Conservation (phyloP, 2,329 filamentous ascomycete species). For the Colletotrichum tropicicola region DNA sequence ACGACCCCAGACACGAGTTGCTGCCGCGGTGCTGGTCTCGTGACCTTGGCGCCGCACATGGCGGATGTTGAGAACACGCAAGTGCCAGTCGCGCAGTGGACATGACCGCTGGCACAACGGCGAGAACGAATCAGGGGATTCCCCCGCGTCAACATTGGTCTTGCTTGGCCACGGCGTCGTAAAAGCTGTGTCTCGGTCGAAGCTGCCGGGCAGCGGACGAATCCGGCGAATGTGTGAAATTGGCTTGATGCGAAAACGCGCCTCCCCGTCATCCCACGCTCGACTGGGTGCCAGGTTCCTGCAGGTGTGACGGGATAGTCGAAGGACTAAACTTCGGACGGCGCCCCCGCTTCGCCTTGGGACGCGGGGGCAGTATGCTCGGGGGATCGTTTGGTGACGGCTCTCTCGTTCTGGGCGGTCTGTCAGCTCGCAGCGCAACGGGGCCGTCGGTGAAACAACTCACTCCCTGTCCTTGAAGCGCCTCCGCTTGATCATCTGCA, state of each 20-base stretch:
- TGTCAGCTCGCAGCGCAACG: not conserved
- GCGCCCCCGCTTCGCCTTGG: slow-evolving; percentile 13
- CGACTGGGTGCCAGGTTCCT: slow-evolving; percentile 1
- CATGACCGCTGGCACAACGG: no score
- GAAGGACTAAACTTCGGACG: slow-evolving; percentile 15
- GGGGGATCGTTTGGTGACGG: slow-evolving; percentile 10
- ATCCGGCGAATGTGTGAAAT: not conserved
- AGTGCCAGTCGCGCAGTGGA: no score
- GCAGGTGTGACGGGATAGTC: not conserved
- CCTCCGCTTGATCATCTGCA: slow-evolving; percentile 29
- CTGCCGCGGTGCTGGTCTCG: no score
- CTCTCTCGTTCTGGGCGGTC: not conserved
- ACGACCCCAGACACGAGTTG: no score
- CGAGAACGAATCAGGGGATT: no score
- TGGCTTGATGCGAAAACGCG: not conserved
- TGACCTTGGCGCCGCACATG: no score
- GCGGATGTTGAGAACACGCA: no score
- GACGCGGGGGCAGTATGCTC: not conserved
- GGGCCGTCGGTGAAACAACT: not conserved
- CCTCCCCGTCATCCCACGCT: slow-evolving; percentile 1
- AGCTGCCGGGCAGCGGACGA: no score
- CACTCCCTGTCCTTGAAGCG: slow-evolving; percentile 28
- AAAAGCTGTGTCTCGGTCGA: no score
- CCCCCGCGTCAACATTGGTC: no score
- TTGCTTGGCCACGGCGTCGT: no score